Conservation (phyloP, 148 eudicot species). For the Cornus controversa region DNA sequence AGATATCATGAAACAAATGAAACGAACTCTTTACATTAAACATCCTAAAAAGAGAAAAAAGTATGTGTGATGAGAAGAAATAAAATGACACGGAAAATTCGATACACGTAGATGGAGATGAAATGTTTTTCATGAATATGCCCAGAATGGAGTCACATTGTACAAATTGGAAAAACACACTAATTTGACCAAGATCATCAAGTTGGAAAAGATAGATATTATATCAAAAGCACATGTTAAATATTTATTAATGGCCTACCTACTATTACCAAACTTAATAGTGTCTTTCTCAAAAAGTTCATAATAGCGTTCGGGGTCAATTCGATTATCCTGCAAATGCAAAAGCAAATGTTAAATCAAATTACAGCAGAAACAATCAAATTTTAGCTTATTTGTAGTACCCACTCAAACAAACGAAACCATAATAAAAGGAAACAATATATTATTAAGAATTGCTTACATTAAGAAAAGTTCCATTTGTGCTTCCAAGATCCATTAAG, state of each 20-base stretch:
- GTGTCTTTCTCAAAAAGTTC: constrained; percentile 89
- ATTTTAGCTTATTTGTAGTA: not conserved
- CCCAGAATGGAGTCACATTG: not conserved
- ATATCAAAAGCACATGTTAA: not conserved
- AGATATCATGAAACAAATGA: not conserved
- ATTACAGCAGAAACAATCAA: not conserved
- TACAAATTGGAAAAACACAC: not conserved
- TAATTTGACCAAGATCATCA: not conserved
- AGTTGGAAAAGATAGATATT: not conserved
- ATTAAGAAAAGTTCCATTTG: constrained; percentile 86
- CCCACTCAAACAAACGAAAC: not conserved
- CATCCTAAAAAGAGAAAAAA: not conserved
- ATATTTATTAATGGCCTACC: constrained; percentile 39
- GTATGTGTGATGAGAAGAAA: too few relatives aligned
- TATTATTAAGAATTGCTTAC: constrained; percentile 37
- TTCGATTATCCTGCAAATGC: constrained; percentile 64
- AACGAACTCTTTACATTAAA: not conserved
- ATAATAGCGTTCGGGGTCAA: constrained; percentile 85
- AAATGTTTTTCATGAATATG: too few relatives aligned
- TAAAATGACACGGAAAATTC: too few relatives aligned
- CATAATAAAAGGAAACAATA: not conserved
- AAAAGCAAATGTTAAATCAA: constrained; percentile 16
- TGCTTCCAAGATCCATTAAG: constrained; percentile 98
- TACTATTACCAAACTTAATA: constrained; percentile 87
- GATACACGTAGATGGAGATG: not conserved